Base-by-base conservation (phyloP, 2,329 filamentous ascomycete species). In the Mycosphaerella sp. region DNA sequence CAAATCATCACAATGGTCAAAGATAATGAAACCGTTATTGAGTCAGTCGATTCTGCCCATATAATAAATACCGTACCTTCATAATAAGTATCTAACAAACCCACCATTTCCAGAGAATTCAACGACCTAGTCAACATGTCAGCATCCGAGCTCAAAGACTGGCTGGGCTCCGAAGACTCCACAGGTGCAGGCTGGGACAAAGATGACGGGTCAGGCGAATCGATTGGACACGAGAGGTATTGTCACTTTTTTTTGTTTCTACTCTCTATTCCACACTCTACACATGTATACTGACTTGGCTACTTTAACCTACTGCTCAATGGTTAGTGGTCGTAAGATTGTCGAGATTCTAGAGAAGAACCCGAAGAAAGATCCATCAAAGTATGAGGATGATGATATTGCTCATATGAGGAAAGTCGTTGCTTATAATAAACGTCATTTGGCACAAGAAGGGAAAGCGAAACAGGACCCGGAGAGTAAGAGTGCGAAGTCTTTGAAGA, bases 41-140 rank as follows among this genome's bases (percentile, higher is more conserved):
- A 73, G 74, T 75, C 2, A 56, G 63, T 40, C 27, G 47, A 32
- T 10, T 10, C 28, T 56, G 17, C 7, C n/a, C n/a, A n/a, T n/a
- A n/a, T n/a, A n/a, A n/a, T n/a, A n/a, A n/a, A n/a, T n/a, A n/a
- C n/a, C n/a, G n/a, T n/a, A n/a, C n/a, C n/a, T n/a, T n/a, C n/a
- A n/a, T n/a, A n/a, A 13, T 35, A 43, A n/a, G 30, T 14, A 12
- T 12, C 3, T 12, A 44, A 3, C 12, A 13, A 46, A 18, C 16
- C 9, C 27, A 14, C 17, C 9, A 6, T 37, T 34, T 43, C 27
- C 55, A 75, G 76, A 44, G 81, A 85, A 63, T 86, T 84, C 72
- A 84, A 85, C 55, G 73, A 79, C 35, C 67, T 84, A 41, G 80
- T 85, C 65, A 85, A 85, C 66, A 85, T 86, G 81, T 76, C 73